Percentiles rank a stretch among this genome's conserved stretches.
phyloP scores from a whole-genome alignment of 2,329 filamentous ascomycete species.

The Beauveria sp. region DNA sequence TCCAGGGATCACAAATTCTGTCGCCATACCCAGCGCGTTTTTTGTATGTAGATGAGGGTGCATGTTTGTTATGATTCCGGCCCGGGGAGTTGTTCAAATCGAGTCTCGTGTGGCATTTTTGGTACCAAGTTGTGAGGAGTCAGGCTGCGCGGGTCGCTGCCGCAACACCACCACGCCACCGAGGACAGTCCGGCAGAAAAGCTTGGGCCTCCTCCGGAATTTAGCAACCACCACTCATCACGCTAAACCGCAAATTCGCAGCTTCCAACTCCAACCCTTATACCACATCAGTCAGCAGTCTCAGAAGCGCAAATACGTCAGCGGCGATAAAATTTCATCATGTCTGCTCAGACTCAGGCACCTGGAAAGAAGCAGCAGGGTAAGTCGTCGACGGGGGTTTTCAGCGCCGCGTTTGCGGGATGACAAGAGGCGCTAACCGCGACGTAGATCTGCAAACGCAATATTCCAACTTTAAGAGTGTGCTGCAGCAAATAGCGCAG shows the following conservation, averaged over 20 bases:
- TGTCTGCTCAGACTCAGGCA: conserved; percentile 36
- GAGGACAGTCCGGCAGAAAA: conserved; percentile 12
- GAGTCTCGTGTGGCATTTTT: neutral
- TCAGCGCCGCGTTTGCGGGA: neutral
- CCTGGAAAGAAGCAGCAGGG: conserved; percentile 67
- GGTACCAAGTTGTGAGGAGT: neutral
- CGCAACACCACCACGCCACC: neutral
- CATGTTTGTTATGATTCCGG: conserved; percentile 48
- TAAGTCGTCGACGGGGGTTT: conserved; percentile 24
- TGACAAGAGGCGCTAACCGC: conserved; percentile 2
- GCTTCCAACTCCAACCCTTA: neutral
- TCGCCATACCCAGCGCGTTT: conserved; percentile 67
- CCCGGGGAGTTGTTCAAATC: neutral
- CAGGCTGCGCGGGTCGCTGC: neutral
- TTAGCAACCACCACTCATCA: conserved; percentile 3
- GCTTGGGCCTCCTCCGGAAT: conserved; percentile 24
- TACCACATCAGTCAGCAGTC: neutral
- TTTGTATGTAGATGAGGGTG: conserved; percentile 96
- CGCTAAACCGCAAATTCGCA: neutral
- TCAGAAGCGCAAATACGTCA: neutral
- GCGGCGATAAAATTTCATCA: conserved; percentile 18
- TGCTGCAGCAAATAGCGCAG: conserved; percentile 82
- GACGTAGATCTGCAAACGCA: conserved; percentile 66
- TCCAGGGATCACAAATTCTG: neutral
- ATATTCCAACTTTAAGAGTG: conserved; percentile 70